Percentiles rank a stretch among this genome's conserved stretches.
Conservation (phyloP, 1,139 yeast genomes). For the Hemisphaericaspora subhashii region DNA sequence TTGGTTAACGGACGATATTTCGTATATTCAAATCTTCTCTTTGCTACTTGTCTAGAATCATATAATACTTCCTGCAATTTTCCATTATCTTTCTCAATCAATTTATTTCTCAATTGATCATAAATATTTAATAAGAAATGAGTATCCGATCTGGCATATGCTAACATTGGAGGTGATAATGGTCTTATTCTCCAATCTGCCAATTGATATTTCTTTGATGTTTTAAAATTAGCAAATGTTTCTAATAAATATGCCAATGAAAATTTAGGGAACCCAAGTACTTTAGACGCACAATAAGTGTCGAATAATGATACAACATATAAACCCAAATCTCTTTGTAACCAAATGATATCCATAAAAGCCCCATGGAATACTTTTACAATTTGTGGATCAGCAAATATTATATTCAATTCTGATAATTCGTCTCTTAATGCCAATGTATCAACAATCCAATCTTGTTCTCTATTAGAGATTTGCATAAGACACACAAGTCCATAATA, state of each 20-base stretch:
- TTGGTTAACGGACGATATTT: conserved; percentile 51
- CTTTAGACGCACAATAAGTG: conserved; percentile 85
- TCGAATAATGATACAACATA: conserved; percentile 90
- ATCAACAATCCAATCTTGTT: conserved; percentile 82
- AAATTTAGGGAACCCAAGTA: conserved; percentile 74
- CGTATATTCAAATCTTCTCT: conserved; percentile 76
- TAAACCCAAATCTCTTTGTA: conserved; percentile 91
- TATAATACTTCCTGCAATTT: conserved; percentile 53
- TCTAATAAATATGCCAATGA: conserved; percentile 85
- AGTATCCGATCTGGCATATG: conserved; percentile 94
- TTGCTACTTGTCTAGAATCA: conserved; percentile 80
- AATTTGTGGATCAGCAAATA: conserved; percentile 78
- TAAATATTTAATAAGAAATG: conserved; percentile 83
- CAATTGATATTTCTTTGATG: conserved; percentile 91
- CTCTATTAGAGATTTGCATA: conserved; percentile 87
- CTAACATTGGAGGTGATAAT: conserved; percentile 68
- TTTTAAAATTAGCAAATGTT: conserved; percentile 75
- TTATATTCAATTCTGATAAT: conserved; percentile 61
- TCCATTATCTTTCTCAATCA: conserved; percentile 41
- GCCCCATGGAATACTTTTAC: conserved; percentile 96
- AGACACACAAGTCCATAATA: conserved; percentile 89
- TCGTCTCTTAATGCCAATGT: conserved; percentile 75
- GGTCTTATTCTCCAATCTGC: conserved; percentile 98
- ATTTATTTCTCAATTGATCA: conserved; percentile 68
- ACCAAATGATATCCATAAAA: conserved; percentile 94